Conservation (phyloP, 2,329 filamentous ascomycete species). For the Trichoderma breve region DNA sequence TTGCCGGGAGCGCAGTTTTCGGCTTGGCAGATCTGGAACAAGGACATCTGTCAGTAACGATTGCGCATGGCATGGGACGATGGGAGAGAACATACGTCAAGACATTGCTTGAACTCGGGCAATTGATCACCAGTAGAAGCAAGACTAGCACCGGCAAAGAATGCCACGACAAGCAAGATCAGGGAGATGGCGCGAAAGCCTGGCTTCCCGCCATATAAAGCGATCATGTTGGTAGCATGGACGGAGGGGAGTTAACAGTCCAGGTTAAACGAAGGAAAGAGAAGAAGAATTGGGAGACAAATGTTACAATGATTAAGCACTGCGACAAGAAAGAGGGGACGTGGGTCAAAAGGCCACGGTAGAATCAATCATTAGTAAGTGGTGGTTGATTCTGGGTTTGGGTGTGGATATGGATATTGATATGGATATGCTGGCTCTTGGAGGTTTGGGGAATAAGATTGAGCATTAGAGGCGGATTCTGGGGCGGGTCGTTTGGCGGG, state of each 20-base stretch:
- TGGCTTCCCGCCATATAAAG: conserved; percentile 33
- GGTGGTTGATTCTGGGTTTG: neutral
- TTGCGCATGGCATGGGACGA: neutral
- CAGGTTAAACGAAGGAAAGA: neutral
- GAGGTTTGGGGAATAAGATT: conserved; percentile 4
- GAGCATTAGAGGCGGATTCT: too few species aligned
- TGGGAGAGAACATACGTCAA: conserved; percentile 57
- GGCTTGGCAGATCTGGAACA: conserved; percentile 69
- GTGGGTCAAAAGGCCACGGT: conserved; percentile 16
- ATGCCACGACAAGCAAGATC: conserved; percentile 35
- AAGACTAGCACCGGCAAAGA: conserved; percentile 45
- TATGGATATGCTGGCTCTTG: neutral
- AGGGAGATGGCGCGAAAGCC: conserved; percentile 34
- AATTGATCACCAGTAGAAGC: conserved; percentile 83
- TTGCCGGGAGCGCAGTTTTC: conserved; percentile 74
- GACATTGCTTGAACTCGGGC: conserved; percentile 83
- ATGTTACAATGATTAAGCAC: neutral
- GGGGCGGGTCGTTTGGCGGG: neutral
- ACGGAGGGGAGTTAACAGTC: neutral
- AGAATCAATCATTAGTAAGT: neutral
- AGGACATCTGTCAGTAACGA: conserved; percentile 20
- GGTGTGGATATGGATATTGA: neutral
- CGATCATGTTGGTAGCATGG: conserved; percentile 35
- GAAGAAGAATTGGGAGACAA: neutral
- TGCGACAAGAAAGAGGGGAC: conserved; percentile 10